Base-by-base conservation (phyloP, 208 protist species). In the Cochliopodium minus region DNA sequence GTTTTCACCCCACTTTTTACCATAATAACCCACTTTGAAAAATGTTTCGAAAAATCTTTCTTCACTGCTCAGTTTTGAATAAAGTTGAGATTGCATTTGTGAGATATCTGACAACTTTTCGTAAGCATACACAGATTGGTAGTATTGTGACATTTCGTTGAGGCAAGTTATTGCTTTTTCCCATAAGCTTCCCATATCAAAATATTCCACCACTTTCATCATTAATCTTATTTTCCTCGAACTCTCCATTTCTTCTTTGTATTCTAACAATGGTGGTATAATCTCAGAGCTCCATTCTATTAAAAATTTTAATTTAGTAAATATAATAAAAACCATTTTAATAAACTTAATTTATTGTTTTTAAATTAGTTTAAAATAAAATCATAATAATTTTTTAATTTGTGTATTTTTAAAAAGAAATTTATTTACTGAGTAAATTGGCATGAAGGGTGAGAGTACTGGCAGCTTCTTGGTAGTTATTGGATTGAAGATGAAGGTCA, bases 21-120 rank as follows among this genome's bases (percentile, higher is more conserved):
- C 55, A 59, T 47, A 59, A 15, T 47, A 59, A 32, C n/a, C 43
- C 0, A 59, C 55, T 34, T 25, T 42, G 26, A 47, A 59, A 47
- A 46, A 59, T 13, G 22, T 25, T 22, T 33, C 15, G 23, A 25
- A 59, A 23, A 59, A 47, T 34, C 55, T 11, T 42, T 59, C 43
- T 32, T 28, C 6, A 22, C 30, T 20, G 1, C 11, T 9, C n/a
- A 59, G 42, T 25, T 59, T 59, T 2, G 15, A 4, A 10, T 26
- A 59, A 3, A 20, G 33, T 28, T 59, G 33, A 13, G 36, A 20
- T 33, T 59, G 55, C n/a, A 9, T 13, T 30, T 11, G 6, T n/a
- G 46, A 11, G 2, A 53, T 43, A n/a, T 50, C 38, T 1, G 43
- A 0, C 15, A 59, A 59, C 22, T 59, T 59, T 20, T 50, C 32